A percentile compares a stretch with the other conserved stretches of the same genome.
These are phyloP conservation scores for Protomyces inundatus DNA, from an alignment of 1,139 yeast genomes.

Conservation along the genomic window DNA sequence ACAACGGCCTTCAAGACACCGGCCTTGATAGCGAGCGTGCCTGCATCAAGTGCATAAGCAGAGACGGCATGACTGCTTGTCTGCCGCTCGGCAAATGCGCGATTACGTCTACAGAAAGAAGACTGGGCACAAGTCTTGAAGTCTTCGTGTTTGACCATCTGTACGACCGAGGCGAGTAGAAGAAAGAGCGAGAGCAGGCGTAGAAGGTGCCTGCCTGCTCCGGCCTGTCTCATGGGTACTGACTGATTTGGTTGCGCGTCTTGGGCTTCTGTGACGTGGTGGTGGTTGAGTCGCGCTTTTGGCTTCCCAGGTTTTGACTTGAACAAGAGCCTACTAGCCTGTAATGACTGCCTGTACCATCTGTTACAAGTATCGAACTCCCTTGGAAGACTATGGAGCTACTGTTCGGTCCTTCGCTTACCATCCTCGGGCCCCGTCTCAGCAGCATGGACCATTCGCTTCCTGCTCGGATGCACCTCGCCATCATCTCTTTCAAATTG, in stretches of 20 bases:
- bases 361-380: no score
- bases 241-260: not conserved
- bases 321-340: no score
- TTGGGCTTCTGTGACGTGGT: no score
- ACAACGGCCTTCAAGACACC: conserved; percentile 46
- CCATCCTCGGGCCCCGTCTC: not conserved
- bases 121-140: conserved; percentile 77
- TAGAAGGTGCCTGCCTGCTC: not conserved
- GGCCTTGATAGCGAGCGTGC: conserved; percentile 40
- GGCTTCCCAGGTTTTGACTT: no score
- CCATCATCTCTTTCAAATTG: conserved; percentile 47
- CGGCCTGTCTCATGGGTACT: not conserved
- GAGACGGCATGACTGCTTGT: conserved; percentile 39
- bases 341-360: no score
- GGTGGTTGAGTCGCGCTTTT: no score
- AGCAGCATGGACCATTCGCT: not conserved
- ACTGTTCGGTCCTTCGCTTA: not conserved
- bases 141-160: conserved; percentile 61
- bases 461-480: conserved; percentile 15
- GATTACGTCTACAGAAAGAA: conserved; percentile 80
- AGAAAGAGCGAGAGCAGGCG: not conserved
- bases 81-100: conserved; percentile 54
- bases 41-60: conserved; percentile 53
- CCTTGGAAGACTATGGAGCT: not conserved
- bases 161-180: conserved; percentile 6